Conservation (phyloP, 441 rosid species). For the Capsella rubella region DNA sequence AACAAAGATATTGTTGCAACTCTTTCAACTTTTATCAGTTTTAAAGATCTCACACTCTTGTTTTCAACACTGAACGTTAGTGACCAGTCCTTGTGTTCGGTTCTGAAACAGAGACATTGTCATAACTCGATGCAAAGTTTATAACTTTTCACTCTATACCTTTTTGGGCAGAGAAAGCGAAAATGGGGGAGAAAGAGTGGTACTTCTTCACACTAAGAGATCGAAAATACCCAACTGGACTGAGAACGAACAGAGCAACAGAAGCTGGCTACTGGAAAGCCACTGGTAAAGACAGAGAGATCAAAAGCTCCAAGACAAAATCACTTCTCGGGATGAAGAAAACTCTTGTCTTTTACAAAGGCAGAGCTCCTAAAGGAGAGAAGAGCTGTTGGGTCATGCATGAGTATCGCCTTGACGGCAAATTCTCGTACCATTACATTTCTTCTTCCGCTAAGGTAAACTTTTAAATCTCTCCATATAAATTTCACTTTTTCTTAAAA, state of each 20-base stretch:
- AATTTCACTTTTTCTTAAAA: not conserved
- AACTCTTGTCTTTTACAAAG: slow-evolving; percentile 84
- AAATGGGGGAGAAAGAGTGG: slow-evolving; percentile 96
- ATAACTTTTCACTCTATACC: not conserved
- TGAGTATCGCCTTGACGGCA: slow-evolving; percentile 93
- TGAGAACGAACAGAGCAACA: slow-evolving; percentile 90
- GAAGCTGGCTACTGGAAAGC: slow-evolving; percentile 98
- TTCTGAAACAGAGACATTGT: not conserved
- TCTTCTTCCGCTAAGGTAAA: slow-evolving; percentile 75
- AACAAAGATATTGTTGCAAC: not conserved
- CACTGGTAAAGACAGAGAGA: slow-evolving; percentile 91
- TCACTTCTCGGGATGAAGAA: slow-evolving; percentile 93
- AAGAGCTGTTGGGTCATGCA: slow-evolving; percentile 97
- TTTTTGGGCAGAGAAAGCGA: slow-evolving; percentile 69
- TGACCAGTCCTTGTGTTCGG: slow-evolving; percentile 6
- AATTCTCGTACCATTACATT: slow-evolving; percentile 78
- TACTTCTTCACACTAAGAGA: slow-evolving; percentile 85
- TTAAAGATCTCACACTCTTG: not conserved
- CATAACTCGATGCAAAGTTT: not conserved
- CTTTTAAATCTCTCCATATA: not conserved
- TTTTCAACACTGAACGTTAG: not conserved
- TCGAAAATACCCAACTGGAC: slow-evolving; percentile 88
- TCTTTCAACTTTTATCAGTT: not conserved
- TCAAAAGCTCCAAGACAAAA: slow-evolving; percentile 78
- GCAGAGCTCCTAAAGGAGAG: slow-evolving; percentile 92